These are phyloP conservation scores for Chrysosporium queenslandicum DNA, from an alignment of 2,329 filamentous ascomycete species.

Conservation along the genomic window DNA sequence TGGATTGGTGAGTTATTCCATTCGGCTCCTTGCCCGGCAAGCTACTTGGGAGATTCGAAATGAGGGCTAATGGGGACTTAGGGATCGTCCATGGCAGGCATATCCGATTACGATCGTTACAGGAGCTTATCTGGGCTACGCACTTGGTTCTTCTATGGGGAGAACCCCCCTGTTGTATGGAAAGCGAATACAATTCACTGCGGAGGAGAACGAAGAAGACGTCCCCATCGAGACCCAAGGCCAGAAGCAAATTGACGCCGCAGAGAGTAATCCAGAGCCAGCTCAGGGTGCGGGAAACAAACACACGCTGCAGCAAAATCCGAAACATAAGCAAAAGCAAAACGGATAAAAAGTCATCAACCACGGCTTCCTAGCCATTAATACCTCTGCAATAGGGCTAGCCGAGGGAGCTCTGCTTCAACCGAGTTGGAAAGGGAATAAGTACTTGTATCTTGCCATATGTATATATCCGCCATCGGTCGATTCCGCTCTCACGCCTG, in stretches of 20 bases:
- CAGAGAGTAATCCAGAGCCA: not conserved
- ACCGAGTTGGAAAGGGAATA: not conserved
- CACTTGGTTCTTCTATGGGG: constrained; percentile 44
- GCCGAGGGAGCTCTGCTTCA: not conserved
- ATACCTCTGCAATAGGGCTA: not conserved
- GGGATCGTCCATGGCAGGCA: constrained; percentile 95
- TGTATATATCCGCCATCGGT: not conserved
- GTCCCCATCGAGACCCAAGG: not conserved
- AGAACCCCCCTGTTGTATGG: constrained; percentile 28
- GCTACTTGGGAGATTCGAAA: not conserved
- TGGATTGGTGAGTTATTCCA: constrained; percentile 61
- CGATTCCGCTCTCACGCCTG: not conserved
- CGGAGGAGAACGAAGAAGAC: constrained; percentile 14
- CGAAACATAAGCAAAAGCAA: constrained; percentile 3
- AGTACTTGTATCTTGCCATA: not conserved
- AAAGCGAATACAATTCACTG: constrained; percentile 28
- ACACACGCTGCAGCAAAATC: not conserved
- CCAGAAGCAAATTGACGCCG: not conserved
- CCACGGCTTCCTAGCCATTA: no score
- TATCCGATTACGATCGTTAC: constrained; percentile 89
- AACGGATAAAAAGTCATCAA: not conserved
- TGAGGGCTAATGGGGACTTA: constrained; percentile 20
- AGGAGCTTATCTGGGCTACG: constrained; percentile 71
- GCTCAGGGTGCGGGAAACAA: not conserved
- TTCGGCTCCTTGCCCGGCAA: not conserved